phyloP scores from a whole-genome alignment of 2,329 filamentous ascomycete species.

The Helminthosporium solani region DNA sequence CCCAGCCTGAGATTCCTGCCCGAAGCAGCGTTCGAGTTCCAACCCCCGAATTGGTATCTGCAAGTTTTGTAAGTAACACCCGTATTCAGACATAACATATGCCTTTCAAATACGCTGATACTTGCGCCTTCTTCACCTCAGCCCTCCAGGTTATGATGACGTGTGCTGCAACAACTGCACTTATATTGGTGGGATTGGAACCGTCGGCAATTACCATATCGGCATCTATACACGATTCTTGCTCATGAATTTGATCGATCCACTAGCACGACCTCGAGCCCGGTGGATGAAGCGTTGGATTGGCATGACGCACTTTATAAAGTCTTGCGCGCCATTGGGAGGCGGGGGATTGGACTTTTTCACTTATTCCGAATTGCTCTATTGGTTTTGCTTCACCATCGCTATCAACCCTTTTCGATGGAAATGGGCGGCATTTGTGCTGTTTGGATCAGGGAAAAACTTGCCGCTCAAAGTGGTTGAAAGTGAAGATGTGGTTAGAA shows the following conservation, averaged over 20 bases:
- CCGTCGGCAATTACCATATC: conserved; percentile 84
- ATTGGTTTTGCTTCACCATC: conserved; percentile 82
- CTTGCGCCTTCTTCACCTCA: no score
- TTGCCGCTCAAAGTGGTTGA: conserved; percentile 67
- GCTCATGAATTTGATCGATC: conserved; percentile 82
- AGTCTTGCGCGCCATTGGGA: conserved; percentile 39
- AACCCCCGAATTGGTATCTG: conserved; percentile 83
- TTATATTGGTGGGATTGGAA: conserved; percentile 76
- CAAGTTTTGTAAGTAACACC: conserved; percentile 63
- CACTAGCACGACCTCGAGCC: conserved; percentile 68
- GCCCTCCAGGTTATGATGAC: conserved; percentile 67
- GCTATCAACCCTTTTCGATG: conserved; percentile 81
- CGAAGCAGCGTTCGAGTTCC: conserved; percentile 69
- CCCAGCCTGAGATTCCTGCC: conserved; percentile 75
- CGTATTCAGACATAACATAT: no score
- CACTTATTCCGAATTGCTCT: conserved; percentile 79
- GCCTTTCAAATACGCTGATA: no score
- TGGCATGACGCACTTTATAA: conserved; percentile 74
- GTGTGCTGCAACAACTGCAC: conserved; percentile 83
- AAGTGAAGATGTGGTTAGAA: conserved; percentile 63
- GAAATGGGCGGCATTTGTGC: conserved; percentile 86
- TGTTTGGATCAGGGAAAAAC: conserved; percentile 69
- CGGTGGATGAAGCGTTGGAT: conserved; percentile 85
- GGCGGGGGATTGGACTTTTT: conserved; percentile 81
- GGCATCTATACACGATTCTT: conserved; percentile 85